These are phyloP conservation scores for Lasiodiplodia gonubiensis DNA, from an alignment of 2,329 filamentous ascomycete genomes.

Conservation along the genomic window DNA sequence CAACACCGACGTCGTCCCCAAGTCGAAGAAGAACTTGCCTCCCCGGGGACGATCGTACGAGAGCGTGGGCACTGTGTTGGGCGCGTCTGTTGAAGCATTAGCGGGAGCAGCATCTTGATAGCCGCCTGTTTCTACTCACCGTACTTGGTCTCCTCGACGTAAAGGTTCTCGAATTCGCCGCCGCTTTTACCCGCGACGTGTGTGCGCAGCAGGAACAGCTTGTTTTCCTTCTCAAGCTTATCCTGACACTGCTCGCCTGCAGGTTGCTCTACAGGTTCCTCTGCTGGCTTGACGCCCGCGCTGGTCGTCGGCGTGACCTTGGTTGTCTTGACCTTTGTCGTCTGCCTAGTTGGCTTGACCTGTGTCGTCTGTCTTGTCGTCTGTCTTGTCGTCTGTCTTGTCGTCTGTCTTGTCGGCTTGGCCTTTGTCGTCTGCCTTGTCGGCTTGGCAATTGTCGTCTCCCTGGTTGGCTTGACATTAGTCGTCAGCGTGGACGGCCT, in stretches of 20 bases:
- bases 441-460: too few species aligned
- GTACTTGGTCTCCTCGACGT: not conserved
- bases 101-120: not conserved
- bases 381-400: too few species aligned
- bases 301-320: not conserved
- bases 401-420: not conserved
- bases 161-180: slow-evolving; percentile 10
- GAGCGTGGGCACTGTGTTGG: not conserved
- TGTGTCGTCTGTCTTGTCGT: too few species aligned
- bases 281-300: too few species aligned
- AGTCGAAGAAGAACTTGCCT: slow-evolving; percentile 8
- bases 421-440: too few species aligned
- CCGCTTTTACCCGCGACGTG: not conserved
- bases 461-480: too few species aligned
- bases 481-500: too few species aligned
- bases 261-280: not conserved
- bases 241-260: not conserved
- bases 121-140: not conserved
- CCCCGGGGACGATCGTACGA: not conserved
- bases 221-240: not conserved
- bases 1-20: not conserved
- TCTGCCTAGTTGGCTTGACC: too few species aligned
- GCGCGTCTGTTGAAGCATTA: not conserved
- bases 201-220: slow-evolving; percentile 15
- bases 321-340: too few species aligned